Evolutionary conservation across 179 eudicot species (phyloP).

Genomic region (Amaranthus tricolor): DNA sequence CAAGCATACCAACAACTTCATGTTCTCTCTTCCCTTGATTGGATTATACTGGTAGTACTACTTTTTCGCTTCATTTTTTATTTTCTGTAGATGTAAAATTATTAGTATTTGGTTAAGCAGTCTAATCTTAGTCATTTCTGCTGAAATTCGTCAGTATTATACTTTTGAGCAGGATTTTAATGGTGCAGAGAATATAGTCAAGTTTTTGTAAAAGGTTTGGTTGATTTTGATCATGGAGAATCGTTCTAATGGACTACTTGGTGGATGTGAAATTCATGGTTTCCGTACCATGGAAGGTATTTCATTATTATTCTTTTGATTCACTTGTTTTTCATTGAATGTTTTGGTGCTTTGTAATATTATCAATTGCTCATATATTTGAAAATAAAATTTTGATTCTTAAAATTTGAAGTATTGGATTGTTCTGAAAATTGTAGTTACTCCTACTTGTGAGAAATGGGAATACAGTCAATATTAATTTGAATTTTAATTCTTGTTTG

Average conservation of each 20-base stretch:
- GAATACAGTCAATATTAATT: too few species aligned
- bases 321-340: neutral
- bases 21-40: too few species aligned
- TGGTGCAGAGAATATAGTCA: neutral
- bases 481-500: neutral
- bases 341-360: neutral
- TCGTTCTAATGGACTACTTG: slow-evolving; percentile 30
- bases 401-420: neutral
- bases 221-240: slow-evolving; percentile 25
- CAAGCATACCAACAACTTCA: too few species aligned
- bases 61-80: too few species aligned
- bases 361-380: too few species aligned
- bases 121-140: neutral
- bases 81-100: too few species aligned
- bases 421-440: neutral
- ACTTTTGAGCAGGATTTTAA: neutral
- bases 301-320: neutral
- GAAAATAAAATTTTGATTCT: too few species aligned
- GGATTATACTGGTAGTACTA: too few species aligned
- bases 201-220: neutral
- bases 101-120: too few species aligned
- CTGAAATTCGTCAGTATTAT: neutral
- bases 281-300: slow-evolving; percentile 67
- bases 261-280: slow-evolving; percentile 68
- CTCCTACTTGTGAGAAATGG: neutral